phyloP scores from a whole-genome alignment of 2,329 filamentous ascomycete species.

The Amphichorda felina region DNA sequence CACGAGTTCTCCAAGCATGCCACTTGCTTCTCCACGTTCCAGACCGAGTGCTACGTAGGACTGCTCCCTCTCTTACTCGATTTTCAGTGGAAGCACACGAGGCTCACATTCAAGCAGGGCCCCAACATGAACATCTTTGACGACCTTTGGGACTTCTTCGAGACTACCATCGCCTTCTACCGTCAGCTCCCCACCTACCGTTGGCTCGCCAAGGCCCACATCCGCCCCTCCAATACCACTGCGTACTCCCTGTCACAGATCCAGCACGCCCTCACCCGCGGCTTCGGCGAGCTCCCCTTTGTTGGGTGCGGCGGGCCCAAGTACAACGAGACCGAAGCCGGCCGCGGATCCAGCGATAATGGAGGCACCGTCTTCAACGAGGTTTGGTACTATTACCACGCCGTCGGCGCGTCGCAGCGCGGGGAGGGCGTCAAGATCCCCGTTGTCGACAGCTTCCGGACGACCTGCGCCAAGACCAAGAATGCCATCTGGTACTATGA shows the following conservation, averaged over 20 bases:
- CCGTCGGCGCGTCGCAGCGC: conserved; percentile 43
- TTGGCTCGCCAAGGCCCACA: conserved; percentile 43
- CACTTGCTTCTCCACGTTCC: conserved; percentile 56
- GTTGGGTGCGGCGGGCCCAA: conserved; percentile 48
- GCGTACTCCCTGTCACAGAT: conserved; percentile 41
- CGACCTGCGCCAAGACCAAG: conserved; percentile 41
- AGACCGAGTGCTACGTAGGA: conserved; percentile 45
- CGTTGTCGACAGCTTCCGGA: conserved; percentile 33
- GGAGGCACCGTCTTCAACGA: conserved; percentile 47
- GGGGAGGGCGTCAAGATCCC: conserved; percentile 28
- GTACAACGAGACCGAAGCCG: conserved; percentile 48
- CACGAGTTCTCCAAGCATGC: conserved; percentile 60
- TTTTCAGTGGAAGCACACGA: not conserved
- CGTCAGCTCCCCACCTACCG: conserved; percentile 44
- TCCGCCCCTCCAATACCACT: conserved; percentile 46
- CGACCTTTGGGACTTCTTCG: conserved; percentile 53
- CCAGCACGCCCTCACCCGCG: conserved; percentile 33
- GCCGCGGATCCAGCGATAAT: conserved; percentile 38
- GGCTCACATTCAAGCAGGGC: conserved; percentile 17
- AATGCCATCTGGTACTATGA: conserved; percentile 44
- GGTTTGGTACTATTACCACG: conserved; percentile 57
- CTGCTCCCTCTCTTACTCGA: not conserved
- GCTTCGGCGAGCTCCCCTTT: conserved; percentile 44
- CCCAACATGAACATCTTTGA: conserved; percentile 41
- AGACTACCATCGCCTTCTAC: conserved; percentile 47